These are phyloP conservation scores for Knoxdaviesia capensis DNA, from an alignment of 2,329 filamentous ascomycete genomes.

Conservation along the genomic window DNA sequence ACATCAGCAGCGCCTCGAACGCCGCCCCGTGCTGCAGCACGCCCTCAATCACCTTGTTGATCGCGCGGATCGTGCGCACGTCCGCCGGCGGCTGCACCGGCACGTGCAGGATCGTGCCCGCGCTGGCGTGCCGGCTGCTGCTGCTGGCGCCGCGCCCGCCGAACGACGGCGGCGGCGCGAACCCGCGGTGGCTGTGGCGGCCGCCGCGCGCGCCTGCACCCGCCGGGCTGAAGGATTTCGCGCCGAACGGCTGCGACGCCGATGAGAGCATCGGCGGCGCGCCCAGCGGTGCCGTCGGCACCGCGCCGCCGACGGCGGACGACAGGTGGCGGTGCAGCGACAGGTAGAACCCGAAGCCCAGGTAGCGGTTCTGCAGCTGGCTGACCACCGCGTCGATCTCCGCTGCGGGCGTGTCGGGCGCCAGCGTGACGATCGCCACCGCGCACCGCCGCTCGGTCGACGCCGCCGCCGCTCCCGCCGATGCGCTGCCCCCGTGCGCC, in stretches of 20 bases:
- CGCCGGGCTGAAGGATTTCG: conserved; percentile 34
- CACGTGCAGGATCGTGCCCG: conserved; percentile 37
- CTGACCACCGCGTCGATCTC: conserved; percentile 71
- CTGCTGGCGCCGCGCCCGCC: conserved; percentile 12
- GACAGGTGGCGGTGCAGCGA: conserved; percentile 67
- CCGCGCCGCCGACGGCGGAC: conserved; percentile 38
- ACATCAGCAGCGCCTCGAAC: conserved; percentile 87
- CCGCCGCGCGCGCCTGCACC: background rate
- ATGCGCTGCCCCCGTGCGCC: too few species aligned
- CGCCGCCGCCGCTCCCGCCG: conserved; percentile 23
- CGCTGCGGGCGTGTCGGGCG: conserved; percentile 59
- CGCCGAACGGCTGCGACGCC: conserved; percentile 54
- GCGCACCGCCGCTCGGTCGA: conserved; percentile 47
- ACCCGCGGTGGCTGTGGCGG: conserved; percentile 28
- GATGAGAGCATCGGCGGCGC: conserved; percentile 17
- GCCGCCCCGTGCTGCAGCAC: conserved; percentile 64
- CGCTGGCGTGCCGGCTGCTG: conserved; percentile 11
- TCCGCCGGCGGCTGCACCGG: conserved; percentile 59
- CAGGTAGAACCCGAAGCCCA: conserved; percentile 70
- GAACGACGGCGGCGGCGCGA: conserved; percentile 62
- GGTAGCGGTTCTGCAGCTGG: conserved; percentile 59
- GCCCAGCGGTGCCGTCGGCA: conserved; percentile 15
- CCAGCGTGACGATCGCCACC: conserved; percentile 62
- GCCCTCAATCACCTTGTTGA: conserved; percentile 72
- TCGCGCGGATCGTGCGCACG: conserved; percentile 58